phyloP scores from a whole-genome alignment of 2,329 filamentous ascomycete species.

The Cladosporium velox region DNA sequence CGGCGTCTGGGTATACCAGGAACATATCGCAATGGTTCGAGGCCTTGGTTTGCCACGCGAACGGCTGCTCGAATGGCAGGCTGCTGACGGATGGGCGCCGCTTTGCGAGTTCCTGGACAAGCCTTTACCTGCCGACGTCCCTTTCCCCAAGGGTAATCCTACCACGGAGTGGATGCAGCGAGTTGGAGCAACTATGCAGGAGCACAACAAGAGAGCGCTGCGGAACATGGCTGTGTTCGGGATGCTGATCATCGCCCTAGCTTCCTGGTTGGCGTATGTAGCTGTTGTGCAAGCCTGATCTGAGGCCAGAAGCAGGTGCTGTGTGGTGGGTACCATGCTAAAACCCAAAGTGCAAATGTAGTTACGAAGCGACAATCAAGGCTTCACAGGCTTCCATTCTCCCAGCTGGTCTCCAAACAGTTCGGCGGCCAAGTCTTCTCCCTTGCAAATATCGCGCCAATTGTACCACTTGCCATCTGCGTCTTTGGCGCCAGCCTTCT shows the following conservation, averaged over 20 bases:
- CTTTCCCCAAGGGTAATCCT: slow-evolving; percentile 27
- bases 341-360: neutral
- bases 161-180: neutral
- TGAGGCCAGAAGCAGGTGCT: neutral
- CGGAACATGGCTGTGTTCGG: slow-evolving; percentile 10
- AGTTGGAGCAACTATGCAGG: slow-evolving; percentile 1
- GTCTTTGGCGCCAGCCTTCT: slow-evolving; percentile 13
- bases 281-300: neutral
- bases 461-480: slow-evolving; percentile 3
- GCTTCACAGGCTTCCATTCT: slow-evolving; percentile 1
- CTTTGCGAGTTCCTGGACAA: slow-evolving; percentile 35
- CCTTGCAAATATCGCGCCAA: slow-evolving; percentile 9
- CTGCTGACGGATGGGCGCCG: slow-evolving; percentile 35
- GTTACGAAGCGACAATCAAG: neutral
- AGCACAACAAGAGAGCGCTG: slow-evolving; percentile 2
- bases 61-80: slow-evolving; percentile 33
- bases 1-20: slow-evolving; percentile 7
- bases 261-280: neutral
- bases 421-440: slow-evolving; percentile 4
- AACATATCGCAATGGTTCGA: slow-evolving; percentile 22
- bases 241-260: neutral
- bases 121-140: slow-evolving; percentile 26
- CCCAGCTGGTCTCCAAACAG: slow-evolving; percentile 8
- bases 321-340: neutral
- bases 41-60: slow-evolving; percentile 27